These are phyloP conservation scores for Rhododendron ferrugineum DNA, from an alignment of 148 eudicot genomes.

Conservation along the genomic window DNA sequence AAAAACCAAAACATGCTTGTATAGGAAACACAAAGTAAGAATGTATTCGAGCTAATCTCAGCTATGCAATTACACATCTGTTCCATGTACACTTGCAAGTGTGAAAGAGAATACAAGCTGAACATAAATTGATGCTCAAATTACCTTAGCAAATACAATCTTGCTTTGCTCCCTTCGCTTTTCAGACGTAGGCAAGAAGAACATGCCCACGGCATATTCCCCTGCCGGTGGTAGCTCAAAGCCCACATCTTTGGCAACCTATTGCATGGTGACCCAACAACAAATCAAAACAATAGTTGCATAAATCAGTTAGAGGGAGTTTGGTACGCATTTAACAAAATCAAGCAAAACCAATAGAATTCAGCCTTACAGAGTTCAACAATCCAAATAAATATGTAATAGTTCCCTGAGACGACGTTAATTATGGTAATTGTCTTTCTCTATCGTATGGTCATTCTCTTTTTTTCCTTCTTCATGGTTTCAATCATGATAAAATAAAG, in stretches of 20 bases:
- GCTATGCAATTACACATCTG: background rate
- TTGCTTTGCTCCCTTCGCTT: conserved; percentile 89
- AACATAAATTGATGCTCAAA: background rate
- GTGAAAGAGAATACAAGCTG: background rate
- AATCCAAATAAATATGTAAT: background rate
- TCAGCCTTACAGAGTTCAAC: background rate
- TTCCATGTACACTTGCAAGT: background rate
- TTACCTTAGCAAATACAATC: conserved; percentile 85
- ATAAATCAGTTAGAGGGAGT: background rate
- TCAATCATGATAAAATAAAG: background rate
- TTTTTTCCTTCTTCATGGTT: background rate
- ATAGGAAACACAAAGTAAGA: background rate
- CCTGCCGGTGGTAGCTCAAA: conserved; percentile 83
- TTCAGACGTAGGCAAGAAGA: conserved; percentile 88
- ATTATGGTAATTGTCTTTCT: too few relatives aligned
- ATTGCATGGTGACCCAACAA: conserved; percentile 2
- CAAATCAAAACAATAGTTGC: background rate
- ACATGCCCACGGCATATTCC: conserved; percentile 96
- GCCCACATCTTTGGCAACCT: conserved; percentile 81
- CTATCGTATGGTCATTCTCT: background rate
- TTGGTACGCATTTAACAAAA: background rate
- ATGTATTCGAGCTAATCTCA: background rate
- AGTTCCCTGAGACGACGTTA: background rate
- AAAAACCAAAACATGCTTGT: background rate
- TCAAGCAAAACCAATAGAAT: background rate